phyloP scores from a whole-genome alignment of 2,329 filamentous ascomycete genomes.

The Pseudogymnoascus verrucosus region DNA sequence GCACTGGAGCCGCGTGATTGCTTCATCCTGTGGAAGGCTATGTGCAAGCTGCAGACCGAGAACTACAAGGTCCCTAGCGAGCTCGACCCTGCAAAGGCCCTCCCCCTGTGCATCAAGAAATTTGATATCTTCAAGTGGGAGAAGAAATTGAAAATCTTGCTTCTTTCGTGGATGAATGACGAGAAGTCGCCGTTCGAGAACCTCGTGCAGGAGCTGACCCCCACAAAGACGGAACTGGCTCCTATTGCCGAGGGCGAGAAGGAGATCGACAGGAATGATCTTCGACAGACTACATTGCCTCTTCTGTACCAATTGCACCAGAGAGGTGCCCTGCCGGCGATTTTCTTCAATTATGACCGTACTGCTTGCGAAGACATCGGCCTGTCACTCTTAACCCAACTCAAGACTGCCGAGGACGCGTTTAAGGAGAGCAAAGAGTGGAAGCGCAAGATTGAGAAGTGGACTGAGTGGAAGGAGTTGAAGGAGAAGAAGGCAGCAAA shows the following conservation, averaged over 20 bases:
- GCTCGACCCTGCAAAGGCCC: constrained; percentile 41
- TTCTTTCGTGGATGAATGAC: constrained; percentile 54
- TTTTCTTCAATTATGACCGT: constrained; percentile 72
- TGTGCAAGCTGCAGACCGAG: constrained; percentile 49
- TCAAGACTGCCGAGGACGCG: constrained; percentile 44
- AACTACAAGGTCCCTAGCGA: constrained; percentile 41
- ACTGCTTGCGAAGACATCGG: constrained; percentile 54
- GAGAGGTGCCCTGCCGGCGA: constrained; percentile 60
- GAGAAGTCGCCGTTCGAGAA: constrained; percentile 34
- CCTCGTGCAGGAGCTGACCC: constrained; percentile 39
- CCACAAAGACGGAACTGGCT: constrained; percentile 1
- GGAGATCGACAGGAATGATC: constrained; percentile 23
- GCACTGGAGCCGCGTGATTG: constrained; percentile 65
- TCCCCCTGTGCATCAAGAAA: constrained; percentile 53
- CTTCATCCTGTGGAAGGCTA: constrained; percentile 53
- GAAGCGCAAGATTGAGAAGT: constrained; percentile 51
- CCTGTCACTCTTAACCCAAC: constrained; percentile 39
- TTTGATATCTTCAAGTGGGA: constrained; percentile 61
- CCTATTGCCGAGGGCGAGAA: constrained; percentile 3
- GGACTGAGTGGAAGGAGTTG: constrained; percentile 46
- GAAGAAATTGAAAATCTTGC: constrained; percentile 46
- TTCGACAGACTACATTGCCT: constrained; percentile 43
- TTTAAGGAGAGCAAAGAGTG: constrained; percentile 55
- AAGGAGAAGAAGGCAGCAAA: constrained; percentile 35
- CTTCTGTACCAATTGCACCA: constrained; percentile 53